phyloP scores from a whole-genome alignment of 2,329 filamentous ascomycete species.

The Cordyceps pruinosa region DNA sequence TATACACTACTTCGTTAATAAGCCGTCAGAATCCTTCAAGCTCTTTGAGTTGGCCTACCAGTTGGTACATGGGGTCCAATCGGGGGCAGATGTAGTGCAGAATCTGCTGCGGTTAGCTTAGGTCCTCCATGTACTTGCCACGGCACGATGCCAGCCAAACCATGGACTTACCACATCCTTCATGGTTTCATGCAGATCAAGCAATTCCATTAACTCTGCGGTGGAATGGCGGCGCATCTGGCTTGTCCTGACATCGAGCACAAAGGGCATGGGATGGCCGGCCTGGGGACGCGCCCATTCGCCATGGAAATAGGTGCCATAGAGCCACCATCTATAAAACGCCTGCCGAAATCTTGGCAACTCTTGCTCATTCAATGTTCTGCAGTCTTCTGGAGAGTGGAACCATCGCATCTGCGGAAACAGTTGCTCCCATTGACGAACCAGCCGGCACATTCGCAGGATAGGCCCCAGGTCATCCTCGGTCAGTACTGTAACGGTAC shows the following conservation, averaged over 20 bases:
- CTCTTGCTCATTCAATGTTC: constrained; percentile 37
- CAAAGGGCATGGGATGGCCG: constrained; percentile 32
- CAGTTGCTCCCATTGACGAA: constrained; percentile 32
- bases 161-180: no score
- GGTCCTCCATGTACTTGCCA: no score
- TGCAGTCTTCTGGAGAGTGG: constrained; percentile 36
- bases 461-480: constrained; percentile 28
- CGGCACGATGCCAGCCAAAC: no score
- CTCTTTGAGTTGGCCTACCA: constrained; percentile 23
- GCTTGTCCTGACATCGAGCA: constrained; percentile 34
- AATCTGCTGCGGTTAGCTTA: no score
- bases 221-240: constrained; percentile 39
- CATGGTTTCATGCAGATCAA: constrained; percentile 39
- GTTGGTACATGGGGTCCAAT: constrained; percentile 29
- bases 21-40: neutral
- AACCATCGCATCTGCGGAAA: constrained; percentile 42
- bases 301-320: constrained; percentile 45
- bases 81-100: constrained; percentile 41
- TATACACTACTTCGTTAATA: neutral
- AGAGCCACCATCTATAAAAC: constrained; percentile 49
- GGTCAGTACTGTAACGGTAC: constrained; percentile 23
- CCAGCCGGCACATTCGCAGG: constrained; percentile 29
- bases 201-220: constrained; percentile 37
- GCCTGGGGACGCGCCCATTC: constrained; percentile 31
- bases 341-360: constrained; percentile 41